Evolutionary conservation across 495 filamentous ascomycete genomes (phyloP), one percentile per base, ranked within the genome.

Genomic region (Daldinia decipiens): DNA sequence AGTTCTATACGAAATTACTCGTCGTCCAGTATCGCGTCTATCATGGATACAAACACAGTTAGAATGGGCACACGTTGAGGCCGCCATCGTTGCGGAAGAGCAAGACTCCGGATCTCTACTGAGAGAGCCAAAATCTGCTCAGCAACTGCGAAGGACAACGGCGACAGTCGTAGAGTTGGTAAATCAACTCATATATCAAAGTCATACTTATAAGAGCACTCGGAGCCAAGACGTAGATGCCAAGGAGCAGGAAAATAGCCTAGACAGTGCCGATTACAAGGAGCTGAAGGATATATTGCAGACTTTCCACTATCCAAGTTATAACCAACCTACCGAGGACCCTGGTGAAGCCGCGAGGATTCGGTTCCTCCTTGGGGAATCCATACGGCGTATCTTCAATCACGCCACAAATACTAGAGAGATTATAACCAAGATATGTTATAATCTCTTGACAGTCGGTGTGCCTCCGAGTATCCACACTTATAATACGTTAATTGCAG

Each of bases 401-500:
- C 58, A 74, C 1, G 68, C 62, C 40, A 19, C 40, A 36, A 50
- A 52, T 26, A 50, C 64, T 27, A 74, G 75, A 24, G 74, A 80
- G 21, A 72, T 81, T 31, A 74, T 90, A 8, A 83, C 82, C 3
- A 89, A 87, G 70, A 84, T 94, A 27, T 91, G 88, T 77, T 89
- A 89, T 72, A 90, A 91, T 76, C 77, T 94, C 3, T 81, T 92
- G 12, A 78, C 85, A 3, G 87, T 83, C 4, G 66, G 78, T 4
- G 76, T 84, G 4, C 84, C 89, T 5, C 90, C 91, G 2, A 84
- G 83, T 57, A 81, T 90, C 15, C 73, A 84, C 34, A 93, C 88
- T 11, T 93, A 89, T 79, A 92, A 92, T 70, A 79, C 83, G 32
- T 80, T 94, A 26, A 84, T 94, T 17, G 70, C 80, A 13, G 81